Evolutionary conservation across 345 rosid species (phyloP).

Genomic region (Raphanus sativus): DNA sequence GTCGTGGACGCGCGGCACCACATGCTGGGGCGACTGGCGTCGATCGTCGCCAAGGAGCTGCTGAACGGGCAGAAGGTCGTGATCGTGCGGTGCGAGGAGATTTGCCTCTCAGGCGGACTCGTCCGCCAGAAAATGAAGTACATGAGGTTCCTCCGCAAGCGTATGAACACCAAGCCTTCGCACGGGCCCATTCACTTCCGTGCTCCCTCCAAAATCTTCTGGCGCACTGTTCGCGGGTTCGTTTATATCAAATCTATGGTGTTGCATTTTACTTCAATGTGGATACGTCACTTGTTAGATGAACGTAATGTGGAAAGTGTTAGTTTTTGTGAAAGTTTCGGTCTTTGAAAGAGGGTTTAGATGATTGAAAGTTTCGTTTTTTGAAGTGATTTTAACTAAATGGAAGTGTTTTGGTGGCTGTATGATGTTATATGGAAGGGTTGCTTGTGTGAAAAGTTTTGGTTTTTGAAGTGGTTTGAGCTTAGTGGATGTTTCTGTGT

Average conservation of each 20-base stretch:
- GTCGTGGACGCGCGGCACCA: conserved; percentile 85
- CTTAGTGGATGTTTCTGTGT: background rate
- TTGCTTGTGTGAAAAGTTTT: too few species aligned
- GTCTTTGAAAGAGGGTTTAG: background rate
- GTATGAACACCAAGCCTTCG: conserved; percentile 89
- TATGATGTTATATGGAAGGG: background rate
- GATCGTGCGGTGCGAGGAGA: conserved; percentile 76
- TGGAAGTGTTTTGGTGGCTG: background rate
- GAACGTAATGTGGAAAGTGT: background rate
- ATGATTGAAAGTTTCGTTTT: background rate
- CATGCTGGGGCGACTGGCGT: conserved; percentile 72
- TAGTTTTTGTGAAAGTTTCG: background rate
- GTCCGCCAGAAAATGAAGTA: conserved; percentile 89
- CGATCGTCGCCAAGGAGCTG: conserved; percentile 74
- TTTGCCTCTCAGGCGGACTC: conserved; percentile 76
- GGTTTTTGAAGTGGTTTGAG: too few species aligned
- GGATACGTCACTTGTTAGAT: background rate
- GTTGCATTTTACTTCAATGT: background rate
- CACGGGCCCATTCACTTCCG: conserved; percentile 90
- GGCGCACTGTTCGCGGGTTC: conserved; percentile 79
- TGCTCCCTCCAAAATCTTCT: conserved; percentile 66
- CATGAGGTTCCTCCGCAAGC: conserved; percentile 75
- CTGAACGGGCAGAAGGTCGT: conserved; percentile 77
- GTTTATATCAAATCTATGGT: background rate
- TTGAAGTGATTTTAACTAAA: background rate